Percentiles rank a stretch among this genome's conserved stretches.
These are phyloP conservation scores for Colletotrichum gloeosporioides DNA, from an alignment of 2,329 filamentous ascomycete species.

Conservation along the genomic window DNA sequence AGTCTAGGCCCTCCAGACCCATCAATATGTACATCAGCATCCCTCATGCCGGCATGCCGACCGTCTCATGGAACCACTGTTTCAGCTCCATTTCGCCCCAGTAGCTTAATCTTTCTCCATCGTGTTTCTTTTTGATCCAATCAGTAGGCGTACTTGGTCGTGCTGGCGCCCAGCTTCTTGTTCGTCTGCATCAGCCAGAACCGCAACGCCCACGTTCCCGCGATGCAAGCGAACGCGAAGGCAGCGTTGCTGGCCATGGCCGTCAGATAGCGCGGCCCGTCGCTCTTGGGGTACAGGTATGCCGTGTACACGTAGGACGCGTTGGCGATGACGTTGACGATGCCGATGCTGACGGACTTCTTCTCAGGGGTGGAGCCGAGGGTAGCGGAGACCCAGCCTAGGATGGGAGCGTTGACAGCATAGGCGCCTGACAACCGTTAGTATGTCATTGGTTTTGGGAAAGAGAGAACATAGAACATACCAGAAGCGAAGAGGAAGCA, in stretches of 20 bases:
- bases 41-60: not conserved
- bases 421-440: constrained; percentile 30
- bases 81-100: not conserved
- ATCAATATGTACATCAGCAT: not conserved
- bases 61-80: not conserved
- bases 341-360: constrained; percentile 45
- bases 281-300: constrained; percentile 45
- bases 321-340: constrained; percentile 49
- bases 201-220: constrained; percentile 27
- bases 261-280: constrained; percentile 45
- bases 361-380: constrained; percentile 49
- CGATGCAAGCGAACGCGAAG: constrained; percentile 30
- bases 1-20: not conserved
- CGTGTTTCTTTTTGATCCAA: not conserved
- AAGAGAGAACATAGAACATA: not conserved
- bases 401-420: constrained; percentile 36
- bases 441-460: too few species aligned
- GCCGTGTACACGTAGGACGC: constrained; percentile 51
- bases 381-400: constrained; percentile 46
- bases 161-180: constrained; percentile 26
- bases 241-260: constrained; percentile 39
- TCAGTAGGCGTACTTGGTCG: constrained; percentile 23
- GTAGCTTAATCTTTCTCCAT: not conserved
- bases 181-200: constrained; percentile 29
- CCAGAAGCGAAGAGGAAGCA: constrained; percentile 38